Evolutionary conservation across 495 filamentous ascomycete species (phyloP), one percentile per base, ranked within the genome.

Genomic region (Talaromyces wortmannii): DNA sequence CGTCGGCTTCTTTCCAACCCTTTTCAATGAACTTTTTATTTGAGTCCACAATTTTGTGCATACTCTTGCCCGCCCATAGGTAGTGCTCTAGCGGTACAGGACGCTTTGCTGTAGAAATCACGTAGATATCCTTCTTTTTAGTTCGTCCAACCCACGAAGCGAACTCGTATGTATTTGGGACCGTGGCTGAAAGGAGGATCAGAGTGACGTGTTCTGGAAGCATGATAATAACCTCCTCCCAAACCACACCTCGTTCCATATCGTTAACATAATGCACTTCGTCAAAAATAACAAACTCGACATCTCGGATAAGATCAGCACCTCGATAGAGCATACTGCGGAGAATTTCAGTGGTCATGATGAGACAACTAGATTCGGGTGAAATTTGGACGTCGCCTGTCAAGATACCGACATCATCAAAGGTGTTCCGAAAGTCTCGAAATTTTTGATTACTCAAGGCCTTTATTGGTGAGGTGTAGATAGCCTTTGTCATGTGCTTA

Each of bases 201-300:
- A 98, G 74, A 3, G 95, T 94, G 46, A 97, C 90, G 73, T 97
- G 94, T 62, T 92, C 91, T 4, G 94, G 94, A 48, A 97, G 82
- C 95, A 98, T 97, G 64, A 98, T 98, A 64, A 98, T 98, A 57
- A 98, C 94, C 68, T 98, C 94, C 71, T 98, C 94, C 94, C 94
- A 98, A 7, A 98, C 94, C 0, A 98, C 94, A 58, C 94, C 94
- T 66, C 94, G 82, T 74, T 98, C 94, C n/a, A 84, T 78, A 63
- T 98, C 94, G 62, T 98, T 98, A 47, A 98, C 94, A 67, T 98
- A 98, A 69, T 98, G 94, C 4, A 98, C 94, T 67, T 98, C 94
- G 63, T 98, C 94, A 61, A 98, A 98, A 53, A 98, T 96, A 59
- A 98, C 95, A 68, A 95, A 98, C 60, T 98, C 94, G 31, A 98